These are phyloP conservation scores for Zygotorulaspora chibaensis DNA, from an alignment of 805 yeast species.

Conservation along the genomic window DNA sequence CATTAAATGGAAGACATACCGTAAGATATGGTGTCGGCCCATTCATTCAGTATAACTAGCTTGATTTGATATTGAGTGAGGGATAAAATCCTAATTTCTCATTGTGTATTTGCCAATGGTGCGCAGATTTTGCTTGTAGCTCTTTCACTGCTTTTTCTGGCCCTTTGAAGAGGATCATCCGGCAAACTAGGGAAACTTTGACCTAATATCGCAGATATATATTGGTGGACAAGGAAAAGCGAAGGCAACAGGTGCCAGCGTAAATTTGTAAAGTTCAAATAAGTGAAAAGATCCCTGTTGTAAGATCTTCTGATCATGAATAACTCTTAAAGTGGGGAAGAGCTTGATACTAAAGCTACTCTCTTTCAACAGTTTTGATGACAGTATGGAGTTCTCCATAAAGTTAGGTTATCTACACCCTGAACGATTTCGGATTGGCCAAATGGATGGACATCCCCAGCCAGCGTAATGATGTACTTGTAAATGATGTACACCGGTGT, in stretches of 20 bases:
- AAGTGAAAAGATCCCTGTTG: slow-evolving; percentile 12
- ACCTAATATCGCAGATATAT: slow-evolving; percentile 9
- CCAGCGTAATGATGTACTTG: slow-evolving; percentile 7
- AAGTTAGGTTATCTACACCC: slow-evolving; percentile 1
- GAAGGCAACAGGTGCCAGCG: slow-evolving; percentile 15
- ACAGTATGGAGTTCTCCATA: slow-evolving; percentile 14
- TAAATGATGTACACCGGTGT: slow-evolving; percentile 9
- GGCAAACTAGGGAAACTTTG: slow-evolving; percentile 2
- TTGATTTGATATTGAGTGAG: slow-evolving; percentile 7
- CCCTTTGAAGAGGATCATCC: slow-evolving; percentile 5
- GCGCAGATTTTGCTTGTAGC: neutral
- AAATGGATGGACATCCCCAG: slow-evolving; percentile 13
- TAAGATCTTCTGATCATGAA: slow-evolving; percentile 6
- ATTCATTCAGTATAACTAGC: slow-evolving; percentile 15
- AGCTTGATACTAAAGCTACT: slow-evolving; percentile 5
- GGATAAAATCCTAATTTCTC: slow-evolving; percentile 8
- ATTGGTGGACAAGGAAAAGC: slow-evolving; percentile 9
- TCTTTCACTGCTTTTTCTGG: neutral
- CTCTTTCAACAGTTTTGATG: slow-evolving; percentile 5
- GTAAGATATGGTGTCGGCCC: slow-evolving; percentile 5
- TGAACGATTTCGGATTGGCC: slow-evolving; percentile 8
- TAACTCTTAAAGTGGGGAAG: neutral
- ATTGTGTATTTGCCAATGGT: slow-evolving; percentile 14
- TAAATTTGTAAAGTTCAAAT: slow-evolving; percentile 7
- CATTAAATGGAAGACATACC: slow-evolving; percentile 15